phyloP scores from a whole-genome alignment of 2,329 filamentous ascomycete genomes.

The Daldinia eschscholtzii region DNA sequence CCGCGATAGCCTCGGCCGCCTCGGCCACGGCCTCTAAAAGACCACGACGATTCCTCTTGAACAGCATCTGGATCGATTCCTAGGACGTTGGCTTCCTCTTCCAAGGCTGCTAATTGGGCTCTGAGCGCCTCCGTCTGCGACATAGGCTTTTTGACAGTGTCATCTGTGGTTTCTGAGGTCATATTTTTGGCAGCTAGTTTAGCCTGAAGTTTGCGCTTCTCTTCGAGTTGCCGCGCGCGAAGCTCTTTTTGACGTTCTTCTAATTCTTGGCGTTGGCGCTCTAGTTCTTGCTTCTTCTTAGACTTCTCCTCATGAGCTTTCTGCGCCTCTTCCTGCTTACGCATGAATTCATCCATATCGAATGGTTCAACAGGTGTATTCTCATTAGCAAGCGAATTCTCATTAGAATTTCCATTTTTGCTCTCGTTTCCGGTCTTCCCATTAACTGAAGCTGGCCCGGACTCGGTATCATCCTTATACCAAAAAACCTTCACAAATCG shows the following conservation, averaged over 20 bases:
- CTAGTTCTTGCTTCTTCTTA: slow-evolving; percentile 72
- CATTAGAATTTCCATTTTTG: slow-evolving; percentile 49
- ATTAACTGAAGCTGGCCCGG: slow-evolving; percentile 43
- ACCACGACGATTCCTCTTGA: slow-evolving; percentile 59
- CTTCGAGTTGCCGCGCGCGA: slow-evolving; percentile 72
- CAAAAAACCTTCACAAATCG: slow-evolving; percentile 88
- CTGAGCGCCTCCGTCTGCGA: slow-evolving; percentile 74
- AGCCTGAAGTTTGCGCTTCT: slow-evolving; percentile 71
- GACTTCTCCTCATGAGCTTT: slow-evolving; percentile 74
- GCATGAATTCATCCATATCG: slow-evolving; percentile 76
- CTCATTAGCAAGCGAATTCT: slow-evolving; percentile 31
- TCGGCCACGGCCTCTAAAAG: slow-evolving; percentile 55
- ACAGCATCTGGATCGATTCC: slow-evolving; percentile 72
- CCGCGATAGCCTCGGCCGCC: slow-evolving; percentile 57
- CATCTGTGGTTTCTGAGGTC: slow-evolving; percentile 40
- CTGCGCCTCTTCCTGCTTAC: slow-evolving; percentile 79
- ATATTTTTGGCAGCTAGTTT: slow-evolving; percentile 68
- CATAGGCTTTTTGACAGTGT: slow-evolving; percentile 50
- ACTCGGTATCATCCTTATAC: slow-evolving; percentile 68
- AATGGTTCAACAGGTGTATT: slow-evolving; percentile 60
- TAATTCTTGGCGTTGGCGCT: slow-evolving; percentile 72
- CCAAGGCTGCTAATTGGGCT: slow-evolving; percentile 77
- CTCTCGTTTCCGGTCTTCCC: slow-evolving; percentile 50
- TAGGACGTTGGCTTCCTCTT: slow-evolving; percentile 77
- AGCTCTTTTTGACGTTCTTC: slow-evolving; percentile 74